Evolutionary conservation across 805 yeast species (phyloP).

Genomic region (Candida incommunis): DNA sequence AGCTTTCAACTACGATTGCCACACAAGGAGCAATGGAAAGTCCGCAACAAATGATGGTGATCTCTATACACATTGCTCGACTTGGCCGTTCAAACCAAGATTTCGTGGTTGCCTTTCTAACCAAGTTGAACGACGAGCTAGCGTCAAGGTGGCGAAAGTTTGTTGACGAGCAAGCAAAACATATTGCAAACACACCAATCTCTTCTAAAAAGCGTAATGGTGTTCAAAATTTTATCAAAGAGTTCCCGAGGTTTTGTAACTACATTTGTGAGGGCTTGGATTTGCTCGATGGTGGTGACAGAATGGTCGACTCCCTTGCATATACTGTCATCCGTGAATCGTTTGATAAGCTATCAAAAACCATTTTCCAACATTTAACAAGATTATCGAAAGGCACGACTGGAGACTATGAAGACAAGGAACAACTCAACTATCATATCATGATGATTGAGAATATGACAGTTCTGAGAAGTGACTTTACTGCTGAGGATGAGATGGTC

Average conservation of each 20-base stretch:
- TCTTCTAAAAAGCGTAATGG: conserved; percentile 26
- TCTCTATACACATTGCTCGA: conserved; percentile 27
- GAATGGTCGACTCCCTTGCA: conserved; percentile 8
- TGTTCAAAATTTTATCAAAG: conserved; percentile 31
- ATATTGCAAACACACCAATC: conserved; percentile 26
- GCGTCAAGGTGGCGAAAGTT: conserved; percentile 44
- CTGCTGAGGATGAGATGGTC: conserved; percentile 8
- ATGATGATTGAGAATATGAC: conserved; percentile 40
- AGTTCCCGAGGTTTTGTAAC: conserved; percentile 32
- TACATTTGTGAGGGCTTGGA: conserved; percentile 24
- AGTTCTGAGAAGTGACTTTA: conserved; percentile 28
- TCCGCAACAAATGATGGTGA: conserved; percentile 28
- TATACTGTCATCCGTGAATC: conserved; percentile 17
- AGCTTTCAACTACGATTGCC: conserved; percentile 22
- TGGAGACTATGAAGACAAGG: conserved; percentile 20
- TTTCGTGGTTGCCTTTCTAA: conserved; percentile 36
- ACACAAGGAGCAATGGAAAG: conserved; percentile 27
- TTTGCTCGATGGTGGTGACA: conserved; percentile 5
- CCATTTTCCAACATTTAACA: conserved; percentile 20
- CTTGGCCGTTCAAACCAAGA: conserved; percentile 48
- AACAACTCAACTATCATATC: conserved; percentile 27
- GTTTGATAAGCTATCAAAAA: conserved; percentile 18
- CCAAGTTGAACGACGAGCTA: conserved; percentile 37
- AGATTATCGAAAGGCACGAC: conserved; percentile 11
- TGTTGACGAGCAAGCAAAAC: conserved; percentile 37